Evolutionary conservation across 805 yeast species (phyloP).

Genomic region (Yarrowia sp.): DNA sequence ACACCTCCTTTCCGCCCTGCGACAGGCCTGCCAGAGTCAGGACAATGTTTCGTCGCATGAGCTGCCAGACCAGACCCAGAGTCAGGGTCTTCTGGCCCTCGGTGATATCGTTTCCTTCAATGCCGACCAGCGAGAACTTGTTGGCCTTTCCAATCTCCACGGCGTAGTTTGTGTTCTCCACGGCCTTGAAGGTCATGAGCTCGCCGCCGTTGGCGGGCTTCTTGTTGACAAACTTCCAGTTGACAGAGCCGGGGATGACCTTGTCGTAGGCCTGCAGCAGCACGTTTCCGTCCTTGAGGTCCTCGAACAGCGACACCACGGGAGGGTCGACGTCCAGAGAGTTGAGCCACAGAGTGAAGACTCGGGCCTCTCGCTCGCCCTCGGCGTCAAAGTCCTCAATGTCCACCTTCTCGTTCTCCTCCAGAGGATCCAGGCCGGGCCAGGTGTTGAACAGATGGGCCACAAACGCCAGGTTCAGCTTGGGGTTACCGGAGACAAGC

Average conservation of each 20-base stretch:
- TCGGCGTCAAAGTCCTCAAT: constrained; percentile 98
- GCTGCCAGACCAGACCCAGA: constrained; percentile 94
- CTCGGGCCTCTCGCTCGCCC: constrained; percentile 99
- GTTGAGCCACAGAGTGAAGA: constrained; percentile 95
- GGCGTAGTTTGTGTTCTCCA: constrained; percentile 98
- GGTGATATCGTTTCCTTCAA: constrained; percentile 94
- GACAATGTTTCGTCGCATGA: constrained; percentile 94
- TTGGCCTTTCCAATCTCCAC: constrained; percentile 93
- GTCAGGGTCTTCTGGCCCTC: constrained; percentile 90
- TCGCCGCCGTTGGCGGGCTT: constrained; percentile 74
- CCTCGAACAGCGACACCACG: constrained; percentile 86
- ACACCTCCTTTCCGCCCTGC: constrained; percentile 67
- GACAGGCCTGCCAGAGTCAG: constrained; percentile 74
- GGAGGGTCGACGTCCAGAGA: constrained; percentile 96
- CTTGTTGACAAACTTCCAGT: constrained; percentile 75
- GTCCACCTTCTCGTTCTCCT: constrained; percentile 85
- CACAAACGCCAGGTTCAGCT: constrained; percentile 92
- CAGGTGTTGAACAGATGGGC: constrained; percentile 95
- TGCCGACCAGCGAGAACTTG: constrained; percentile 91
- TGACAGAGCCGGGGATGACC: constrained; percentile 90
- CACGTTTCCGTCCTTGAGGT: constrained; percentile 86
- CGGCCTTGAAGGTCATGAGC: constrained; percentile 85
- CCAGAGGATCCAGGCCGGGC: constrained; percentile 95
- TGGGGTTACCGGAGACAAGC: constrained; percentile 93
- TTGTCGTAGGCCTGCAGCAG: constrained; percentile 91